Evolutionary conservation across 139 green algal genomes (phyloP), one percentile per base, ranked within the genome.

Genomic region (Dunaliella primolecta): DNA sequence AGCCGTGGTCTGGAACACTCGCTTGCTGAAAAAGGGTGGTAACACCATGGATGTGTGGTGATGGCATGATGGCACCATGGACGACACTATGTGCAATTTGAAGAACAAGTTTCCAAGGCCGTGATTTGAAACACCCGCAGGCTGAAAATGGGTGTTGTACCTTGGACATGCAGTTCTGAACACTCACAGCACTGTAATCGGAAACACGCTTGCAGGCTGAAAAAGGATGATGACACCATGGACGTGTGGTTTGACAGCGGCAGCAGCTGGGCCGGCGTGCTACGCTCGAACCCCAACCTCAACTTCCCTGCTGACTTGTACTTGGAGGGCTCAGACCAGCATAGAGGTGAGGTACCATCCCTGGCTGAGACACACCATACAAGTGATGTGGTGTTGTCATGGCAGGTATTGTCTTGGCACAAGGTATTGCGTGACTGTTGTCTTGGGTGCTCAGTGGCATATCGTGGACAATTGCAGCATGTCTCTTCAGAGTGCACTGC

Each of bases 211-310:
- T n/a, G 15, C 46, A 64, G 34, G 32, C 55, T 76, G 27, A 29
- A 71, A 29, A 78, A 96, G 86, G 96, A 96, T 34, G 93, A 95
- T 89, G 97, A 99, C 89, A 99, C 97, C 3, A 99, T 99, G 97
- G 97, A 99, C 83, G 97, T 99, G 38, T 99, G 97, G 97, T 99
- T 99, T 90, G 97, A 99, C 90, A 97, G 92, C 56, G 97, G 97
- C 87, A 93, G 84, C 88, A 96, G 90, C 90, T 99, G 96, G 96
- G 95, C 95, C 57, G 96, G 92, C 11, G 95, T 98, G 79, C 84
- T 98, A 83, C 88, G 94, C 76, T 32, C 86, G 33, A 37, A 82
- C 36, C 23, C 83, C 29, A 89, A 87, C 15, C 89, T 98, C 31
- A 81, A 71, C 29, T 96, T 94, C 86, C 97, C 97, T 0, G 96